A percentile compares a stretch with the other conserved stretches of the same genome.
Conservation (phyloP, 495 filamentous ascomycete genomes). For the Daldinia grandis region DNA sequence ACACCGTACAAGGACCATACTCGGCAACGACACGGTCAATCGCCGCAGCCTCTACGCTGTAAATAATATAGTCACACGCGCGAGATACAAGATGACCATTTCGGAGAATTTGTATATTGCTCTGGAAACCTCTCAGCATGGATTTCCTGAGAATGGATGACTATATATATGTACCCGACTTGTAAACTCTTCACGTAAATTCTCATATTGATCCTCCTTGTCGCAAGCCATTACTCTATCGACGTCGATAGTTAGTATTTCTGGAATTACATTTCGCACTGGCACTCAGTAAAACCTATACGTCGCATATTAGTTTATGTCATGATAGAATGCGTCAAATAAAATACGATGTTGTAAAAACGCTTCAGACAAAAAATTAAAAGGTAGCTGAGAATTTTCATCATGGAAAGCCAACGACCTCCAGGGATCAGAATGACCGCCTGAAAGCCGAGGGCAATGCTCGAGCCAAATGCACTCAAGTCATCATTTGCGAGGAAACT, state of each 20-base stretch:
- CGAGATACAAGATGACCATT: conserved; percentile 97
- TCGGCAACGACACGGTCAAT: conserved; percentile 84
- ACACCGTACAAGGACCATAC: conserved; percentile 87
- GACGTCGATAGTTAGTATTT: conserved; percentile 28
- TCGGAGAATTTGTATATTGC: conserved; percentile 77
- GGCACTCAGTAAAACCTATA: conserved; percentile 17
- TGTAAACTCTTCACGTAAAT: conserved; percentile 77
- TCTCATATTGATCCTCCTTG: conserved; percentile 80
- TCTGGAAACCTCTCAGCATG: conserved; percentile 70
- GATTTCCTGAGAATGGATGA: conserved; percentile 45
- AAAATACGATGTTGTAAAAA: conserved; percentile 17
- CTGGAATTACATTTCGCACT: conserved; percentile 5
- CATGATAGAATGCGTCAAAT: conserved; percentile 4
- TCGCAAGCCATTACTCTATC: conserved; percentile 94
- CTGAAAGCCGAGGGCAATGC: conserved; percentile 67
- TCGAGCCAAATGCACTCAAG: conserved; percentile 99
- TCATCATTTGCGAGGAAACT: conserved; percentile 75
- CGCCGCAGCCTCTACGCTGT: conserved; percentile 92
- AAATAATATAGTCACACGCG: conserved; percentile 95
- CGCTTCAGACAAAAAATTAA: conserved; percentile 82
- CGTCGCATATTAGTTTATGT: conserved; percentile 29
- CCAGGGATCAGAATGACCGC: conserved; percentile 48
- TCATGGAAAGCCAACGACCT: conserved; percentile 75
- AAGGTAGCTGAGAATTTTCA: conserved; percentile 99
- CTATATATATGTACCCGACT: conserved; percentile 64